Conservation (phyloP, 768 basidiomycete species). For the Boletales sp. region DNA sequence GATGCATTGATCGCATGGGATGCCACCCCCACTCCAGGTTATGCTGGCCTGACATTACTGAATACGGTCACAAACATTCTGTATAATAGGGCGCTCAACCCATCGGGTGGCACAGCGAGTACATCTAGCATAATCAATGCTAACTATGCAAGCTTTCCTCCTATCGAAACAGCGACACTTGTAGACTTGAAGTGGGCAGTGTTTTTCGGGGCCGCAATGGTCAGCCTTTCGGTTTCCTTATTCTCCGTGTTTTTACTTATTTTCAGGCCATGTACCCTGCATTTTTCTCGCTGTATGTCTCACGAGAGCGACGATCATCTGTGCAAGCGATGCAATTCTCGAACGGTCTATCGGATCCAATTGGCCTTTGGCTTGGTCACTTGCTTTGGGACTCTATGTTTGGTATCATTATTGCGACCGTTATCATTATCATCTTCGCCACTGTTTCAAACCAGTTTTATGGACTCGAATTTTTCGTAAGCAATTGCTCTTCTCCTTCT, state of each 20-base stretch:
- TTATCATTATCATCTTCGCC: slow-evolving; percentile 62
- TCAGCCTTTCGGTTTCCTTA: slow-evolving; percentile 23
- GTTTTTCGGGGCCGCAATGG: slow-evolving; percentile 74
- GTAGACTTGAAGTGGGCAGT: slow-evolving; percentile 68
- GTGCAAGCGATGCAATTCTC: slow-evolving; percentile 83
- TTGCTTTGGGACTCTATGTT: slow-evolving; percentile 68
- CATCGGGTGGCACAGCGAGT: slow-evolving; percentile 35
- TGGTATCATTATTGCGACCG: slow-evolving; percentile 54
- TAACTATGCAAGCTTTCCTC: slow-evolving; percentile 56
- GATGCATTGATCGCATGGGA: slow-evolving; percentile 69
- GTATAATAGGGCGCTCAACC: slow-evolving; percentile 59
- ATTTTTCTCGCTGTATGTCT: slow-evolving; percentile 76
- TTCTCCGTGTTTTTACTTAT: neutral
- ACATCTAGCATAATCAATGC: slow-evolving; percentile 54
- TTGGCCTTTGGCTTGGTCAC: slow-evolving; percentile 78
- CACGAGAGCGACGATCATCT: slow-evolving; percentile 59
- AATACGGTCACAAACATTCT: slow-evolving; percentile 68
- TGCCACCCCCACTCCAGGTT: slow-evolving; percentile 53
- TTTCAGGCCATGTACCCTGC: slow-evolving; percentile 67
- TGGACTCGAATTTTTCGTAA: slow-evolving; percentile 58
- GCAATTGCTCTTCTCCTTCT: slow-evolving; percentile 27
- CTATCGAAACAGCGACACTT: slow-evolving; percentile 51
- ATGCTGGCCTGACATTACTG: slow-evolving; percentile 56
- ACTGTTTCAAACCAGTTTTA: slow-evolving; percentile 58
- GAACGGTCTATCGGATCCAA: slow-evolving; percentile 66